phyloP scores from a whole-genome alignment of 305 asterid species.

The Rubia tinctorum region DNA sequence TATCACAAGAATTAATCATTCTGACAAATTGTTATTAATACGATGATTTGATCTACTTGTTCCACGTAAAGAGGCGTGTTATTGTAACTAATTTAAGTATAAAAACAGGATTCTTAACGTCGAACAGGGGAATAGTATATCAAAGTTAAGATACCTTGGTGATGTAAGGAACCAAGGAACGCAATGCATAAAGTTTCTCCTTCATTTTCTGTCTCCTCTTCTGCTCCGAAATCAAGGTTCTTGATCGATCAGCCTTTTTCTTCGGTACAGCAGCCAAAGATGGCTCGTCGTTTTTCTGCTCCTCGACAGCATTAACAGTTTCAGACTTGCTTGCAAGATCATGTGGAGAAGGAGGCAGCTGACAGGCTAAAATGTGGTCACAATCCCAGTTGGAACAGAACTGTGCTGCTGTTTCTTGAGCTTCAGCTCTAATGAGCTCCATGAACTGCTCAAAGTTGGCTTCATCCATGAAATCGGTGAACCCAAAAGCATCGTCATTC shows the following conservation, averaged over 20 bases:
- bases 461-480: constrained; percentile 36
- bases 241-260: constrained; percentile 51
- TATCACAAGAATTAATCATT: neutral
- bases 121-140: no score
- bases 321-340: neutral
- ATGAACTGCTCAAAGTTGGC: constrained; percentile 33
- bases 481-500: constrained; percentile 25
- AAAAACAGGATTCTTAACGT: neutral
- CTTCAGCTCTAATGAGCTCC: constrained; percentile 30
- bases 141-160: constrained; percentile 47
- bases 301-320: neutral
- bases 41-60: neutral
- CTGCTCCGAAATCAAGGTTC: constrained; percentile 68
- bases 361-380: neutral
- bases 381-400: neutral
- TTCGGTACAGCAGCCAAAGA: constrained; percentile 42
- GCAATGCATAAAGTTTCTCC: constrained; percentile 78
- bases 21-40: neutral
- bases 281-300: constrained; percentile 26
- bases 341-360: neutral
- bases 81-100: no score
- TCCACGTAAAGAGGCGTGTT: neutral
- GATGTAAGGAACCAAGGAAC: constrained; percentile 84
- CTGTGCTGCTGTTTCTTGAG: constrained; percentile 19
- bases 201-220: constrained; percentile 81